A percentile compares a stretch with the other conserved stretches of the same genome.
These are phyloP conservation scores for Solanum lycopersicoides DNA, from an alignment of 257 asterid species.

Conservation along the genomic window DNA sequence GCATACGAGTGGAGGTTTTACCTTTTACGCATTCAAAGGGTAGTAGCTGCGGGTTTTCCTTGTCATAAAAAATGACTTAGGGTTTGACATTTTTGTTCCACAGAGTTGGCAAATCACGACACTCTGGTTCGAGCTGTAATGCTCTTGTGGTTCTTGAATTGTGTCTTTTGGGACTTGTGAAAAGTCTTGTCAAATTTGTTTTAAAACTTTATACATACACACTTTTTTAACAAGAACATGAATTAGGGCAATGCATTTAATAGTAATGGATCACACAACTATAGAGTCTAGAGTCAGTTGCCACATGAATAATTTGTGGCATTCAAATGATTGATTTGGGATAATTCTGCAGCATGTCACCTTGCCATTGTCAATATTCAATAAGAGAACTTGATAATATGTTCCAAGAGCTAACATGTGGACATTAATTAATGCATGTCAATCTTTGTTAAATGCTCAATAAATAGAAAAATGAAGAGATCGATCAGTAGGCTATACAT, in stretches of 20 bases:
- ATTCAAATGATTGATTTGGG: background rate
- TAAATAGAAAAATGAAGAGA: background rate
- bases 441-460: background rate
- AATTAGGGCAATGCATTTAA: background rate
- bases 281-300: background rate
- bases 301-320: background rate
- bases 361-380: slow-evolving; percentile 26
- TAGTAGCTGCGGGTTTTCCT: too few relatives aligned
- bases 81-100: background rate
- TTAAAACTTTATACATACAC: background rate
- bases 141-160: background rate
- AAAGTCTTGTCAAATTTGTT: background rate
- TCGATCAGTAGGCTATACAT: background rate
- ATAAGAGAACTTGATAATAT: slow-evolving; percentile 7
- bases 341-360: slow-evolving; percentile 20
- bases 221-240: background rate
- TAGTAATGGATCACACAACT: background rate
- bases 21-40: too few relatives aligned
- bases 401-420: slow-evolving; percentile 19
- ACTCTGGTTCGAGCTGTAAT: background rate
- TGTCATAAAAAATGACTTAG: too few relatives aligned
- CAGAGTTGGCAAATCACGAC: background rate
- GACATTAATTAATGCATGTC: slow-evolving; percentile 4
- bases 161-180: background rate
- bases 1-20: too few relatives aligned